These are phyloP conservation scores for Magnusiomyces paraingens DNA, from an alignment of 1,139 yeast genomes.

Conservation along the genomic window DNA sequence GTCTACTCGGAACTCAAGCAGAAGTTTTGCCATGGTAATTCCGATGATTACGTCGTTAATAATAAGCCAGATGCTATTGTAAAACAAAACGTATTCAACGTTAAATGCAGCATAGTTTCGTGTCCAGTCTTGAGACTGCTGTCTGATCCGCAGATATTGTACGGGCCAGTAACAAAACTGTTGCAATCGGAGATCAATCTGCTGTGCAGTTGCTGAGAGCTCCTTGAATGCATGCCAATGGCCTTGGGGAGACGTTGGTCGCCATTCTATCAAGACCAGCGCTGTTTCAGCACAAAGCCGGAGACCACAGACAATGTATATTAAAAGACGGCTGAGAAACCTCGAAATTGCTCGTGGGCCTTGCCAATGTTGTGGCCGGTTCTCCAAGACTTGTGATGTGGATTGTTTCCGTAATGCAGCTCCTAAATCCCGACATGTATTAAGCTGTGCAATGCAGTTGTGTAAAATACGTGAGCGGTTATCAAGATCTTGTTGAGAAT, in stretches of 20 bases:
- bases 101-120: constrained; percentile 33
- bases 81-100: constrained; percentile 74
- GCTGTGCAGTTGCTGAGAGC: constrained; percentile 63
- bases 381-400: neutral
- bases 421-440: constrained; percentile 32
- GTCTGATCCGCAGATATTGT: constrained; percentile 57
- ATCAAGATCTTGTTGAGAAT: constrained; percentile 2
- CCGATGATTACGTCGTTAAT: constrained; percentile 80
- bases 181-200: constrained; percentile 67
- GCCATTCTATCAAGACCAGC: constrained; percentile 36
- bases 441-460: constrained; percentile 30
- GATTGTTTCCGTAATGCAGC: constrained; percentile 20
- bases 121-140: constrained; percentile 32
- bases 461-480: constrained; percentile 18
- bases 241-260: constrained; percentile 20
- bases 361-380: neutral
- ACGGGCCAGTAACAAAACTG: constrained; percentile 77
- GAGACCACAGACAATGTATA: constrained; percentile 21
- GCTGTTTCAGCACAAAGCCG: constrained; percentile 33
- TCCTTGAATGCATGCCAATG: constrained; percentile 35
- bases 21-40: constrained; percentile 45
- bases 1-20: constrained; percentile 41
- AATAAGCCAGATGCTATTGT: constrained; percentile 84
- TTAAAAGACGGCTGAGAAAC: constrained; percentile 11
- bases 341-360: constrained; percentile 10